Evolutionary conservation across 1,139 yeast species (phyloP).

Genomic region (Yamadazyma triangularis): DNA sequence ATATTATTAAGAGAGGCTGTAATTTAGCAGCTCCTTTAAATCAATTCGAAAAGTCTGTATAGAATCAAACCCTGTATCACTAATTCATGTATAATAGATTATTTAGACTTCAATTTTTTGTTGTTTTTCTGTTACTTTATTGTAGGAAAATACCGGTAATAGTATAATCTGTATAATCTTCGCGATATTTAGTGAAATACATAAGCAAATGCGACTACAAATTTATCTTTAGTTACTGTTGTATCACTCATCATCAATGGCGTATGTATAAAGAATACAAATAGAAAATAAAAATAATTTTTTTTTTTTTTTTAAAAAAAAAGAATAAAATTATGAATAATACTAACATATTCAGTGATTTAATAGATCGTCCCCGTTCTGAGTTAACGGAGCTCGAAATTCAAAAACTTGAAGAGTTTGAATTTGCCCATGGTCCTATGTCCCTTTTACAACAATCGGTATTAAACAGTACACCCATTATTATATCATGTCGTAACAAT

Average conservation of each 20-base stretch:
- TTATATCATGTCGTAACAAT: conserved; percentile 88
- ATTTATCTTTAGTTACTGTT: too few species aligned
- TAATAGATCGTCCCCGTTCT: conserved; percentile 66
- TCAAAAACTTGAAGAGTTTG: conserved; percentile 81
- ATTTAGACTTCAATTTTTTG: too few species aligned
- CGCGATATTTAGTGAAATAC: too few species aligned
- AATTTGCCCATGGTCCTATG: conserved; percentile 88
- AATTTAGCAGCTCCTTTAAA: conserved; percentile 77
- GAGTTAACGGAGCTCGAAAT: conserved; percentile 81
- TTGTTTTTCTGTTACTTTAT: too few species aligned
- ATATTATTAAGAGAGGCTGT: conserved; percentile 72
- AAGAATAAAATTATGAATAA: too few species aligned
- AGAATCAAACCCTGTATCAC: conserved; percentile 2
- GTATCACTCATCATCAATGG: too few species aligned
- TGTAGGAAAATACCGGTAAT: too few species aligned
- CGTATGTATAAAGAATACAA: too few species aligned
- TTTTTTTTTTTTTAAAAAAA: too few species aligned
- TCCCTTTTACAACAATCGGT: conserved; percentile 80
- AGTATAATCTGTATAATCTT: too few species aligned
- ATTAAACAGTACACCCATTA: conserved; percentile 67
- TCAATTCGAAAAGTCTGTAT: conserved; percentile 9
- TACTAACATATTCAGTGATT: conserved; percentile 41
- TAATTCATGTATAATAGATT: conserved; percentile 3
- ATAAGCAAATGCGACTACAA: too few species aligned
- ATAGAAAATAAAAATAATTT: too few species aligned